These are phyloP conservation scores for Protostelium mycophagum DNA, from an alignment of 78 protist genomes.

Conservation along the genomic window DNA sequence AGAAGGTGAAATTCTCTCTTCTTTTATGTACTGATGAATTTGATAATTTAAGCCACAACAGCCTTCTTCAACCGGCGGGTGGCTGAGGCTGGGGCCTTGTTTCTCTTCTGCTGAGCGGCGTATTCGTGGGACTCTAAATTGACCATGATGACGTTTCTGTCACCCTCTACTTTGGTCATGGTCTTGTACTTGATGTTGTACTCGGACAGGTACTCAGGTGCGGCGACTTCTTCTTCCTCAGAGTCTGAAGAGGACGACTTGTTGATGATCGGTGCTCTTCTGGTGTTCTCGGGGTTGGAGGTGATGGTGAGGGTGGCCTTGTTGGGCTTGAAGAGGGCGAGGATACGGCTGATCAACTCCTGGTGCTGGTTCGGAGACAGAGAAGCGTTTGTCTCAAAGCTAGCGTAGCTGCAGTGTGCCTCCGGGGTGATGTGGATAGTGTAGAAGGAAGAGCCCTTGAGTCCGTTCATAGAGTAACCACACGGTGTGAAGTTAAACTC, in stretches of 20 bases:
- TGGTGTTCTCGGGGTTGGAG: background rate
- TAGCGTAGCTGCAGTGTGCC: slow-evolving; percentile 41
- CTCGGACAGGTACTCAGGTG: background rate
- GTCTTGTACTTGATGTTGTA: background rate
- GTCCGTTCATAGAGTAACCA: slow-evolving; percentile 94
- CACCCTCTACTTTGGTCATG: background rate
- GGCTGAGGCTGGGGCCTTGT: background rate
- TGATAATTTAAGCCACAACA: background rate
- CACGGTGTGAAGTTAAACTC: slow-evolving; percentile 86
- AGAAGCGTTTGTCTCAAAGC: slow-evolving; percentile 57
- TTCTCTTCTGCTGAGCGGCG: background rate
- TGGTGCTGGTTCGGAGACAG: slow-evolving; percentile 18
- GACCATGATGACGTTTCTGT: slow-evolving; percentile 1
- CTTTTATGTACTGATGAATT: too few relatives aligned
- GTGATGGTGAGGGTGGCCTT: background rate
- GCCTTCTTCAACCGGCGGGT: background rate
- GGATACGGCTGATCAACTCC: slow-evolving; percentile 23
- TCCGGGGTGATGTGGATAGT: slow-evolving; percentile 75
- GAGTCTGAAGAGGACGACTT: background rate
- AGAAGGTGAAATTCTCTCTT: too few relatives aligned
- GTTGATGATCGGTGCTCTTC: background rate
- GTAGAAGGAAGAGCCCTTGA: slow-evolving; percentile 32
- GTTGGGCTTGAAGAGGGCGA: slow-evolving; percentile 44
- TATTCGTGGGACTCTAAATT: background rate
- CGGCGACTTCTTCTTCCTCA: background rate